phyloP scores from a whole-genome alignment of 371 early-diverging fungal species.

The Apophysomyces elegans region DNA sequence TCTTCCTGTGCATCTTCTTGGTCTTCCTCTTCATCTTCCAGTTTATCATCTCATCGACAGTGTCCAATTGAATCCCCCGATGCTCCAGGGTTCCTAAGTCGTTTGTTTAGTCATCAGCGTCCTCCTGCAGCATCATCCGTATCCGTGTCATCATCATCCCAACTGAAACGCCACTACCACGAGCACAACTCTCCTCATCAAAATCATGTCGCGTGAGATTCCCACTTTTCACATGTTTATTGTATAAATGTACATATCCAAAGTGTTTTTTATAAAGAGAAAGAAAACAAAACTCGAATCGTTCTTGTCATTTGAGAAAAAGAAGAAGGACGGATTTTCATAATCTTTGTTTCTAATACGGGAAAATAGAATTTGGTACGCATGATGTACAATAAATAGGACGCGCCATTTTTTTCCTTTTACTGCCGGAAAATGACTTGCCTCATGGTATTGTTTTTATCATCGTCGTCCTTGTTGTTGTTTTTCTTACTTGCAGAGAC shows the following conservation, averaged over 20 bases:
- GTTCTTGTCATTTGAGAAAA: constrained; percentile 1
- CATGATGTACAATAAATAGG: neutral
- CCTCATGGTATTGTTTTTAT: too few relatives aligned
- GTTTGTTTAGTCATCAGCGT: constrained; percentile 7
- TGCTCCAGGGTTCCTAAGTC: constrained; percentile 39
- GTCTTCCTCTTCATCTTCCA: constrained; percentile 11
- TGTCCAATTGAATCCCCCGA: constrained; percentile 62
- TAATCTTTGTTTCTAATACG: neutral
- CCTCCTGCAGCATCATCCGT: constrained; percentile 9
- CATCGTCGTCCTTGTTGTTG: too few relatives aligned
- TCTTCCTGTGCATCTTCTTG: constrained; percentile 11
- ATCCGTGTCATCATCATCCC: constrained; percentile 11
- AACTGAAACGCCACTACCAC: constrained; percentile 10
- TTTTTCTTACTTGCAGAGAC: too few relatives aligned
- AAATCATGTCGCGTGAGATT: constrained; percentile 2
- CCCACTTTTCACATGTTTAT: constrained; percentile 8
- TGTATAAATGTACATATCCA: constrained; percentile 9
- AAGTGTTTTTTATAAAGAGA: constrained; percentile 1
- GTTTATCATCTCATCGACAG: constrained; percentile 23
- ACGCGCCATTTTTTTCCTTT: too few relatives aligned
- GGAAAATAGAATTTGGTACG: neutral
- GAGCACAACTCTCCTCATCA: neutral
- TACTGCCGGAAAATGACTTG: too few relatives aligned
- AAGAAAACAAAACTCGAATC: neutral
- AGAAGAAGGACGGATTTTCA: neutral